Evolutionary conservation across 2,329 filamentous ascomycete genomes (phyloP).

Genomic region (Penicillium sp.): DNA sequence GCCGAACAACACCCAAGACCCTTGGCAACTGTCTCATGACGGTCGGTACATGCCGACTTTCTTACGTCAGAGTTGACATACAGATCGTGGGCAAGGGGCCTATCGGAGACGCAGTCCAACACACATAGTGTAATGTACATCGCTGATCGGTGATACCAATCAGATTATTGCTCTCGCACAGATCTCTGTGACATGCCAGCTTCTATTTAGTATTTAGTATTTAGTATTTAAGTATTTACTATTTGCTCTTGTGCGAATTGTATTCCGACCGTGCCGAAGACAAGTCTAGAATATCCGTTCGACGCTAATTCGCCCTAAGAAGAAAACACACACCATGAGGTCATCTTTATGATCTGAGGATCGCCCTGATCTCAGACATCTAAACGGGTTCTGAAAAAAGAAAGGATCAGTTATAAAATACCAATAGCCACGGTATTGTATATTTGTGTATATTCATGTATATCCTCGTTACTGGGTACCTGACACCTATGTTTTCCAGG

Average conservation of each 20-base stretch:
- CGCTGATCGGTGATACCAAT: background rate
- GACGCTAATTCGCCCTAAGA: too few species aligned
- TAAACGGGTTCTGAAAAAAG: conserved; percentile 1
- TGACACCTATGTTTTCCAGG: background rate
- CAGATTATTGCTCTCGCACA: background rate
- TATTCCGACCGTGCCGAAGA: background rate
- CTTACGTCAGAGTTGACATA: background rate
- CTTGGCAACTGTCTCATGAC: background rate
- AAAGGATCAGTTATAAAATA: conserved; percentile 7
- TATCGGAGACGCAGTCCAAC: background rate
- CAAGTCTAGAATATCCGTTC: background rate
- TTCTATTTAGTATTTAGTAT: background rate
- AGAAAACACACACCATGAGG: background rate
- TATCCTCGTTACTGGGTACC: background rate
- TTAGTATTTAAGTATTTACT: background rate
- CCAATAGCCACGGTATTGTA: background rate
- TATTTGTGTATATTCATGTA: too few species aligned
- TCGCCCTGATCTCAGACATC: background rate
- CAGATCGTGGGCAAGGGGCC: background rate
- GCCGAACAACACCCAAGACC: background rate
- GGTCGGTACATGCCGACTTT: background rate
- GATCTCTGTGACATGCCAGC: background rate
- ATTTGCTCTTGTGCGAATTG: background rate
- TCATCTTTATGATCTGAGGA: conserved; percentile 6
- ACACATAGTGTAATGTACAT: background rate